phyloP scores from a whole-genome alignment of 2,329 filamentous ascomycete species.

The Leptographium galeiforme region DNA sequence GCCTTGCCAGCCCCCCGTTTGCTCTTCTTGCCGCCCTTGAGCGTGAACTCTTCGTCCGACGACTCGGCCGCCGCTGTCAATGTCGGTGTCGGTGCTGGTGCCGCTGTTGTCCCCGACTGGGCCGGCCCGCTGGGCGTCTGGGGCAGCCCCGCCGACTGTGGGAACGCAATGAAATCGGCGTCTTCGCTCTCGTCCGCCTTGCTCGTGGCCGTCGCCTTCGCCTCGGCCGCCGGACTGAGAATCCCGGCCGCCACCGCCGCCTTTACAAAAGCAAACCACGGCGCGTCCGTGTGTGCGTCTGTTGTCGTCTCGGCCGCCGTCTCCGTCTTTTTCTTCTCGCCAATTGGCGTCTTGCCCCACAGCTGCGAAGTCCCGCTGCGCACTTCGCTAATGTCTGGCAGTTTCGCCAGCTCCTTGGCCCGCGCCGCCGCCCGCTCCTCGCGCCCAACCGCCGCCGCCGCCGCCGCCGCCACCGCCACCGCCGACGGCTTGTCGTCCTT shows the following conservation, averaged over 20 bases:
- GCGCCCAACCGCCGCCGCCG: neutral
- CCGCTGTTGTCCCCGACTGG: neutral
- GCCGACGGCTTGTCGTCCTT: neutral
- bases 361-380: conserved; percentile 35
- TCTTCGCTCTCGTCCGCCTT: neutral
- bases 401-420: conserved; percentile 10
- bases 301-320: too few species aligned
- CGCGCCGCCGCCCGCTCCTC: neutral
- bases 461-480: neutral
- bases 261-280: conserved; percentile 11
- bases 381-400: conserved; percentile 18
- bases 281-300: conserved; percentile 4
- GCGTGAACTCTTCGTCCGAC: conserved; percentile 13
- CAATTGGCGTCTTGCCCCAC: conserved; percentile 9
- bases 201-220: neutral
- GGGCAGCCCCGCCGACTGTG: neutral
- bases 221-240: neutral
- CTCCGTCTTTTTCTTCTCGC: conserved; percentile 3
- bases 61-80: conserved; percentile 8
- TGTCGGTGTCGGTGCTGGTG: neutral
- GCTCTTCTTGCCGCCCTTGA: conserved; percentile 8
- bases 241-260: conserved; percentile 4
- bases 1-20: conserved; percentile 11
- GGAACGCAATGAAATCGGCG: conserved; percentile 8
- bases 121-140: neutral